These are phyloP conservation scores for Ilex paraguariensis DNA, from an alignment of 305 asterid genomes.

Conservation along the genomic window DNA sequence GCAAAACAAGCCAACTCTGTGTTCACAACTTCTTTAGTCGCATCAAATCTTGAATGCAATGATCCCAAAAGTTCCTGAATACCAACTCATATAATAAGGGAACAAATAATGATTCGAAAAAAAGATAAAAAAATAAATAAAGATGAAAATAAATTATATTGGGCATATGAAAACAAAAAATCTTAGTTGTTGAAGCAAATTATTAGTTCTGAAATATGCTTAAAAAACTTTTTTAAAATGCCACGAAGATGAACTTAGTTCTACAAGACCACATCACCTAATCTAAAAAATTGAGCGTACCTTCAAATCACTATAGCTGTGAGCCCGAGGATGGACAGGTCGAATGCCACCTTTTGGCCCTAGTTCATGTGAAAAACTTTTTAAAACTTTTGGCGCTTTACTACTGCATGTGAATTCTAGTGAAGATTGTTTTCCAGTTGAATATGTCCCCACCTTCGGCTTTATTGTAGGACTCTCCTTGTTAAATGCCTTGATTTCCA, in stretches of 20 bases:
- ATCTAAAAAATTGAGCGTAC: conserved; percentile 7
- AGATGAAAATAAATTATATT: conserved; percentile 9
- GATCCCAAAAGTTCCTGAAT: conserved; percentile 78
- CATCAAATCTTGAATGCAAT: conserved; percentile 77
- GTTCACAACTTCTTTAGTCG: conserved; percentile 79
- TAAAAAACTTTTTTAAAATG: not conserved
- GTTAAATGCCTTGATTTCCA: conserved; percentile 34
- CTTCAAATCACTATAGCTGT: conserved; percentile 78
- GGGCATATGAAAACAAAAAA: not conserved
- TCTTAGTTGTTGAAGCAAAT: conserved; percentile 17
- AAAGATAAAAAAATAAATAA: conserved; percentile 8
- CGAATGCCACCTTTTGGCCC: conserved; percentile 78
- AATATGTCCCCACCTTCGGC: conserved; percentile 37
- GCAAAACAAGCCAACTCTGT: conserved; percentile 71
- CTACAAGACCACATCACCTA: not conserved
- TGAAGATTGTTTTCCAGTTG: conserved; percentile 35
- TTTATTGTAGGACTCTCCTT: conserved; percentile 44
- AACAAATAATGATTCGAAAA: conserved; percentile 12
- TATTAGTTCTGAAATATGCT: not conserved
- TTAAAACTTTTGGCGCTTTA: conserved; percentile 49
- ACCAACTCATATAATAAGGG: conserved; percentile 15
- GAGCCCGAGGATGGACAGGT: conserved; percentile 66
- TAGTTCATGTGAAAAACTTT: conserved; percentile 93
- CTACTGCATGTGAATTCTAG: conserved; percentile 32
- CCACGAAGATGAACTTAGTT: not conserved